Evolutionary conservation across 1,284 basidiomycete species (phyloP).

Genomic region (Sporisorium scitamineum): DNA sequence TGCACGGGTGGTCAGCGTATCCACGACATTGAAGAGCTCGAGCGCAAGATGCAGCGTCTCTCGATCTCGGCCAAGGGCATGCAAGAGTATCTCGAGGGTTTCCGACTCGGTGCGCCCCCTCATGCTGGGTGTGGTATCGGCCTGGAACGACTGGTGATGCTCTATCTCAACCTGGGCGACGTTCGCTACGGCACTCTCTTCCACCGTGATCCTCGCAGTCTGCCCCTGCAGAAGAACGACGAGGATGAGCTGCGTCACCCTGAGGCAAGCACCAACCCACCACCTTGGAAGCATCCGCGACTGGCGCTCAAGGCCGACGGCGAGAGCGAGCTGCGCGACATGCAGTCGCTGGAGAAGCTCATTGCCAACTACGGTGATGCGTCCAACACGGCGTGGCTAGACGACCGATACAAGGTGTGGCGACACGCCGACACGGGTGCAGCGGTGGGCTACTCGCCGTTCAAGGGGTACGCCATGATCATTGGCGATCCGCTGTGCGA

Average conservation of each 20-base stretch:
- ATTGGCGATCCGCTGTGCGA: constrained; percentile 74
- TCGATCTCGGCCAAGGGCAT: constrained; percentile 59
- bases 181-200: constrained; percentile 66
- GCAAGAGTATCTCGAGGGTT: constrained; percentile 67
- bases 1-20: constrained; percentile 69
- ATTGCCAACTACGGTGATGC: constrained; percentile 75
- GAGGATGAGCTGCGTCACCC: constrained; percentile 59
- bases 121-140: constrained; percentile 69
- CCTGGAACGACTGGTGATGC: constrained; percentile 66
- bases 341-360: constrained; percentile 70
- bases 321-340: constrained; percentile 49
- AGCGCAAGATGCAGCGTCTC: constrained; percentile 56
- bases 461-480: constrained; percentile 71
- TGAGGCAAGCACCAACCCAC: constrained; percentile 62
- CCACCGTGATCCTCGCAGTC: constrained; percentile 65
- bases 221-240: constrained; percentile 46
- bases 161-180: constrained; percentile 67
- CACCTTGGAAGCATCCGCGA: constrained; percentile 54
- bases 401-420: constrained; percentile 75
- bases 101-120: constrained; percentile 65
- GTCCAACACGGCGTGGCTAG: constrained; percentile 74
- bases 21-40: constrained; percentile 60
- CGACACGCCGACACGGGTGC: constrained; percentile 72
- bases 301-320: constrained; percentile 28
- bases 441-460: constrained; percentile 72